A percentile compares a stretch with the other conserved stretches of the same genome.
These are phyloP conservation scores for Quercus lobata DNA, from an alignment of 331 rosid species.

Conservation along the genomic window DNA sequence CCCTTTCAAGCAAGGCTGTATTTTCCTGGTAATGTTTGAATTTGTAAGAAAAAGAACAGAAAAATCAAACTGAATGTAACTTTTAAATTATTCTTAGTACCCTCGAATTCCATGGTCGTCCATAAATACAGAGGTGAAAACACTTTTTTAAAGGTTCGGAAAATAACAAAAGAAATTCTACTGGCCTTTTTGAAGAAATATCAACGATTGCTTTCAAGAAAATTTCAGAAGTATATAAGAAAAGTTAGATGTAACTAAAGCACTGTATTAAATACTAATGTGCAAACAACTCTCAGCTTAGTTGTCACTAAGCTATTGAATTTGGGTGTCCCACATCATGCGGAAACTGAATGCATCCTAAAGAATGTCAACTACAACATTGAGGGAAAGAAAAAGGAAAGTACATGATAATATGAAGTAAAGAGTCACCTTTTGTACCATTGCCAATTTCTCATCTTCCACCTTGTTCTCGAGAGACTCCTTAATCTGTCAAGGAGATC, in stretches of 20 bases:
- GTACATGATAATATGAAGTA: not conserved
- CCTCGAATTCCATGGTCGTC: not conserved
- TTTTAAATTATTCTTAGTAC: not conserved
- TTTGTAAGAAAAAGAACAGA: conserved; percentile 12
- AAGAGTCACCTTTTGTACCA: conserved; percentile 53
- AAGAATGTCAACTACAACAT: not conserved
- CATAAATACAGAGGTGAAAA: not conserved
- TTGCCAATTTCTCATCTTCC: conserved; percentile 35
- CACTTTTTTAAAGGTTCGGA: no score
- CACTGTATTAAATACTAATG: not conserved
- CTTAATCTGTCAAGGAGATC: conserved; percentile 37
- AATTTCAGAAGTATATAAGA: not conserved
- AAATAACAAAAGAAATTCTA: not conserved
- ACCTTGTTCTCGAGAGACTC: conserved; percentile 31
- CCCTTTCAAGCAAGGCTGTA: conserved; percentile 40
- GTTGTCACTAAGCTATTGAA: not conserved
- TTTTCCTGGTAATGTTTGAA: conserved; percentile 53
- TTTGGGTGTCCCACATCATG: not conserved
- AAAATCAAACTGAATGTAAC: not conserved
- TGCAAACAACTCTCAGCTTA: not conserved
- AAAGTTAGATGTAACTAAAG: not conserved
- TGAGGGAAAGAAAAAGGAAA: not conserved
- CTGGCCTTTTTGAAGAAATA: not conserved
- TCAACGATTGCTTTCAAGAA: not conserved
- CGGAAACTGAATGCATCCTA: not conserved